phyloP scores from a whole-genome alignment of 306 rosid species.

The Vachellia collinsii region DNA sequence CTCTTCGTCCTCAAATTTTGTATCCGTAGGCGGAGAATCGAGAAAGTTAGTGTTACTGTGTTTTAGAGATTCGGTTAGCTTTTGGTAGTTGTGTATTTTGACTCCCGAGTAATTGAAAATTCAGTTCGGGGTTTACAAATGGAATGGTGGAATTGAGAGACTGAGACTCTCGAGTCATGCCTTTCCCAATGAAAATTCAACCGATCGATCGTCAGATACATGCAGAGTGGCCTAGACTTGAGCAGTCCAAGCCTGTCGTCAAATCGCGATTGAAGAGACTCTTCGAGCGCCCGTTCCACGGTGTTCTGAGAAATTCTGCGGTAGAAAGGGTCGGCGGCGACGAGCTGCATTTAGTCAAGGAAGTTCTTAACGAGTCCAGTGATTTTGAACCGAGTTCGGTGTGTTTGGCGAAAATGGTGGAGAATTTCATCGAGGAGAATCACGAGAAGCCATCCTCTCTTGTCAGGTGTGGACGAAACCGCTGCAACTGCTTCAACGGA shows the following conservation, averaged over 20 bases:
- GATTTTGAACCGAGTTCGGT: constrained; percentile 78
- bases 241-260: constrained; percentile 63
- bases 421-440: constrained; percentile 75
- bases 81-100: constrained; percentile 24
- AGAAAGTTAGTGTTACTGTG: constrained; percentile 24
- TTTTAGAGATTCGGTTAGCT: constrained; percentile 38
- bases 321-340: constrained; percentile 49
- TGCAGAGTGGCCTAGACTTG: constrained; percentile 45
- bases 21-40: constrained; percentile 35
- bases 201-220: constrained; percentile 65
- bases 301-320: constrained; percentile 52
- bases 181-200: constrained; percentile 85
- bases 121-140: constrained; percentile 36
- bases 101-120: constrained; percentile 21
- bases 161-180: constrained; percentile 38
- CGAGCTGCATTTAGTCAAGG: constrained; percentile 48
- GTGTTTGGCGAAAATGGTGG: constrained; percentile 85
- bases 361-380: constrained; percentile 31
- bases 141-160: constrained; percentile 34
- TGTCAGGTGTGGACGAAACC: constrained; percentile 60
- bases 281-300: constrained; percentile 76
- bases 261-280: constrained; percentile 81
- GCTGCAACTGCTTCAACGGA: constrained; percentile 66
- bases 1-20: constrained; percentile 45
- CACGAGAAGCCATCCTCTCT: constrained; percentile 59